A percentile compares a stretch with the other conserved stretches of the same genome.
Evolutionary conservation across 805 yeast genomes (phyloP).

Genomic region (Brettanomyces naardenensis): DNA sequence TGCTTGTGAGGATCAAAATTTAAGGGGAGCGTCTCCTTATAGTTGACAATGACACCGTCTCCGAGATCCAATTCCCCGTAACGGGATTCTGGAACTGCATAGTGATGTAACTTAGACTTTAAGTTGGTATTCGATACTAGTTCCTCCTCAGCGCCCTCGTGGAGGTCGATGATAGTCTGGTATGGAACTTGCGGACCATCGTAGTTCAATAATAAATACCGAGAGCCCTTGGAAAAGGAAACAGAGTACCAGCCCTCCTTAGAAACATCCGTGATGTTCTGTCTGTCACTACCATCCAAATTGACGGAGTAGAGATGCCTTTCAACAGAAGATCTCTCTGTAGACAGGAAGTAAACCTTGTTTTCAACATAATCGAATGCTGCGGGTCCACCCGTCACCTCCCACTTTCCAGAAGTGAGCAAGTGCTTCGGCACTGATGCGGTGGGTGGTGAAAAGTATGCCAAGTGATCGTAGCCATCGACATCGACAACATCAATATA

Average conservation of each 20-base stretch:
- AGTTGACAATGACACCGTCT: slow-evolving; percentile 37
- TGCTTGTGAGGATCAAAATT: slow-evolving; percentile 50
- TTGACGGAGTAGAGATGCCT: slow-evolving; percentile 73
- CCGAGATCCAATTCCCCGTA: slow-evolving; percentile 45
- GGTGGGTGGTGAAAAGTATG: slow-evolving; percentile 70
- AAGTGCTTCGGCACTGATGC: slow-evolving; percentile 39
- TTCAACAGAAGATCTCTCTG: slow-evolving; percentile 72
- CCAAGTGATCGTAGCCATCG: slow-evolving; percentile 66
- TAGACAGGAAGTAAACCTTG: slow-evolving; percentile 60
- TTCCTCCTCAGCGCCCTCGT: slow-evolving; percentile 29
- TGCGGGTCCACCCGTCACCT: slow-evolving; percentile 70
- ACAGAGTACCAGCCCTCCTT: slow-evolving; percentile 60
- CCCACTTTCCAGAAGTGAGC: slow-evolving; percentile 81
- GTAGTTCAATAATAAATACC: slow-evolving; percentile 64
- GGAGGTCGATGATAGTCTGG: slow-evolving; percentile 61
- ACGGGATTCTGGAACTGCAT: slow-evolving; percentile 47
- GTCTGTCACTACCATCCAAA: slow-evolving; percentile 37
- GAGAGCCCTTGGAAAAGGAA: slow-evolving; percentile 72
- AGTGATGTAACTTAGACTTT: slow-evolving; percentile 28
- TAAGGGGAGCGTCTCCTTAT: slow-evolving; percentile 71
- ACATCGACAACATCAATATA: slow-evolving; percentile 73
- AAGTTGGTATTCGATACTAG: slow-evolving; percentile 43
- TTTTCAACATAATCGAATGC: slow-evolving; percentile 47
- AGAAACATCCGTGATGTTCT: slow-evolving; percentile 41
- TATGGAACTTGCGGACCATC: slow-evolving; percentile 75